Percentiles rank a stretch among this genome's conserved stretches.
Conservation (phyloP, 306 rosid species). For the Trichosanthes truncata region DNA sequence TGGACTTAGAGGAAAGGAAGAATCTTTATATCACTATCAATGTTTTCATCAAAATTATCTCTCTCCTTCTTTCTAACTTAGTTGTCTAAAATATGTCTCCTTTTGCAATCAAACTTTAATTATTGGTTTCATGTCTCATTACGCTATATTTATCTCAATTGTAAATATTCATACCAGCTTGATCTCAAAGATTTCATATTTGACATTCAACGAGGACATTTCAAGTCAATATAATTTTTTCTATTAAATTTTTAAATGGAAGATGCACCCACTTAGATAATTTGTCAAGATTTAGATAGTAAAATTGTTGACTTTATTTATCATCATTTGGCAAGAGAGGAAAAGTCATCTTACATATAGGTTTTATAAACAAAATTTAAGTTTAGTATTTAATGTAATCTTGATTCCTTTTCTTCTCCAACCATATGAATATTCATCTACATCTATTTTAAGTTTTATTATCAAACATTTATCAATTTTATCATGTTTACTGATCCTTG, state of each 20-base stretch:
- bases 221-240: neutral
- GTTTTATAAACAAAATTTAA: neutral
- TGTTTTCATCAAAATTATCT: neutral
- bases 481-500: too few species aligned
- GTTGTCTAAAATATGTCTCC: neutral
- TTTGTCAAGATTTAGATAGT: neutral
- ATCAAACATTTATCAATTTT: too few species aligned
- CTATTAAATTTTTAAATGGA: neutral
- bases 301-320: too few species aligned
- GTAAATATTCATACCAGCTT: neutral
- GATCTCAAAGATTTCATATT: neutral
- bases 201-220: neutral
- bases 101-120: neutral
- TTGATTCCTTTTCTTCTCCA: too few species aligned
- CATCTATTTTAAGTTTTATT: too few species aligned
- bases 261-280: neutral
- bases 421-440: neutral
- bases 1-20: neutral
- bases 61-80: neutral
- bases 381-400: too few species aligned
- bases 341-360: too few species aligned
- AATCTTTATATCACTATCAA: conserved; percentile 1
- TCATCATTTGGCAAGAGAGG: neutral
- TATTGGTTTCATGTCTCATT: neutral
- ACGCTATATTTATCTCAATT: neutral